phyloP scores from a whole-genome alignment of 1,284 basidiomycete genomes.

The Anthracocystis panici-leucophaei region DNA sequence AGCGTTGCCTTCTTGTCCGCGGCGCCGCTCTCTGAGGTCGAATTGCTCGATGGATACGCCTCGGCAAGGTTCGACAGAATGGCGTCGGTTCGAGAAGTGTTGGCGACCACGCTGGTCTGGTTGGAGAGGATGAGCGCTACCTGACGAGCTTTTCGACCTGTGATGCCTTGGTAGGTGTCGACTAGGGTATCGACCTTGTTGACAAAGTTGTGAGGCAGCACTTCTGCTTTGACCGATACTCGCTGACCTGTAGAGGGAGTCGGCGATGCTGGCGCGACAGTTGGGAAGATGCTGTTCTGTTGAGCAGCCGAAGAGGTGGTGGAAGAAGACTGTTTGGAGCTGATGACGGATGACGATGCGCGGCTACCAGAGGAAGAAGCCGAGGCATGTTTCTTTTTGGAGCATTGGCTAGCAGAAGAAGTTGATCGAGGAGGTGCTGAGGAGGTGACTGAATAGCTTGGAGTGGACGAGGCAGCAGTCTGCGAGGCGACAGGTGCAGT shows the following conservation, averaged over 20 bases:
- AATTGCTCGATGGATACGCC: slow-evolving; percentile 22
- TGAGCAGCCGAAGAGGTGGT: slow-evolving; percentile 11
- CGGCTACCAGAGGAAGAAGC: background rate
- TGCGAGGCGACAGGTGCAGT: slow-evolving; percentile 6
- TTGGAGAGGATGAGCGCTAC: slow-evolving; percentile 33
- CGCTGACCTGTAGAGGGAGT: background rate
- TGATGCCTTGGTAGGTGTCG: slow-evolving; percentile 28
- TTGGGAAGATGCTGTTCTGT: slow-evolving; percentile 20
- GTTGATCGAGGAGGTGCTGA: slow-evolving; percentile 9
- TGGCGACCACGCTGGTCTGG: slow-evolving; percentile 27
- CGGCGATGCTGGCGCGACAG: slow-evolving; percentile 9
- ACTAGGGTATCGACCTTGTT: slow-evolving; percentile 34
- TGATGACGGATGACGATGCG: slow-evolving; percentile 26
- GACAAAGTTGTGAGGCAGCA: slow-evolving; percentile 23
- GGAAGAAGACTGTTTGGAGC: background rate
- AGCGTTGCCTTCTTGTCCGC: background rate
- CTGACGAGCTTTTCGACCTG: slow-evolving; percentile 40
- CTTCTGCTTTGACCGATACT: background rate
- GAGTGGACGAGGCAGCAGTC: background rate
- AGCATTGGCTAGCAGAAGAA: slow-evolving; percentile 12
- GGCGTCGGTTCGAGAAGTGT: slow-evolving; percentile 14
- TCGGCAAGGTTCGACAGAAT: slow-evolving; percentile 26
- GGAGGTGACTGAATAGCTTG: background rate
- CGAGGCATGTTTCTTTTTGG: slow-evolving; percentile 16
- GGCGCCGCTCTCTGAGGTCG: background rate